A percentile compares a stretch with the other conserved stretches of the same genome.
phyloP scores from a whole-genome alignment of 805 yeast genomes.

The Candida anglica region DNA sequence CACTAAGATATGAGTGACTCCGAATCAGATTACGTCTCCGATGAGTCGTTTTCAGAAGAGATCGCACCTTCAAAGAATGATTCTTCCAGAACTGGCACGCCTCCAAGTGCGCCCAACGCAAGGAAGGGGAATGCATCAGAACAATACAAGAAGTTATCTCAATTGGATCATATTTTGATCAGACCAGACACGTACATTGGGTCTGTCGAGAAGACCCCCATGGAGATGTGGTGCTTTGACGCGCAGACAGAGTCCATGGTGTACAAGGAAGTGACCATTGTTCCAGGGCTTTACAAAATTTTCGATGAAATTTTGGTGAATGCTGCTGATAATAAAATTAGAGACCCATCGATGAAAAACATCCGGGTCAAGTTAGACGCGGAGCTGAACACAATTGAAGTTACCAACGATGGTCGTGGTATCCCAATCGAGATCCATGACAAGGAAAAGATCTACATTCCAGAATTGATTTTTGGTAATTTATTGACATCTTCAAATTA shows the following conservation, averaged over 20 bases:
- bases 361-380: conserved; percentile 79
- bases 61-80: conserved; percentile 8
- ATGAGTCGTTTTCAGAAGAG: conserved; percentile 13
- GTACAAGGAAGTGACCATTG: conserved; percentile 67
- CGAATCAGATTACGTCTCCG: conserved; percentile 9
- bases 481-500: conserved; percentile 92
- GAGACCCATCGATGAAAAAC: conserved; percentile 87
- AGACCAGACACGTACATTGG: conserved; percentile 99
- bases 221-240: conserved; percentile 84
- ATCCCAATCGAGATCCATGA: conserved; percentile 92
- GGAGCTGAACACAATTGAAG: conserved; percentile 69
- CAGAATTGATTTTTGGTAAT: conserved; percentile 94
- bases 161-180: conserved; percentile 90
- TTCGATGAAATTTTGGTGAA: conserved; percentile 96
- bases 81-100: conserved; percentile 9
- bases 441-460: conserved; percentile 89
- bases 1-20: conserved; percentile 3
- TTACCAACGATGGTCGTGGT: conserved; percentile 91
- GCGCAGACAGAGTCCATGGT: conserved; percentile 36
- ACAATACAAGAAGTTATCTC: conserved; percentile 90
- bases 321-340: conserved; percentile 97
- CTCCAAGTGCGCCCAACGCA: conserved; percentile 4
- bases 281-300: conserved; percentile 94
- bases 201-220: conserved; percentile 77
- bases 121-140: conserved; percentile 45